Conservation (phyloP, 2,329 filamentous ascomycete species). For the Aspergillus pseudonomiae region DNA sequence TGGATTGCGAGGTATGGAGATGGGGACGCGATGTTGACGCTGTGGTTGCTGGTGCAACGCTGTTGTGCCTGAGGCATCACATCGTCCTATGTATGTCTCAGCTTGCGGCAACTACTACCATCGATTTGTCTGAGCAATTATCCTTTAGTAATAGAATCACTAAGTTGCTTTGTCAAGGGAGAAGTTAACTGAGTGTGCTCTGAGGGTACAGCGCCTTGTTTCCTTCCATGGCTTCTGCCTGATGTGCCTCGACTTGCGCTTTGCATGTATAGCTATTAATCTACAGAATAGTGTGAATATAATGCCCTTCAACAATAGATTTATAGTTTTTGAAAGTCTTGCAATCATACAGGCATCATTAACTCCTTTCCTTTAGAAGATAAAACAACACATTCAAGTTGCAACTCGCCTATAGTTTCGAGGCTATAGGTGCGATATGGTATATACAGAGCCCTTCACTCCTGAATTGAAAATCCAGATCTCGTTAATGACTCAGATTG, state of each 20-base stretch:
- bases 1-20: conserved; percentile 8
- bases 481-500: background rate
- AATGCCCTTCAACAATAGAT: background rate
- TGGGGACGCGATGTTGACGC: conserved; percentile 26
- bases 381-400: background rate
- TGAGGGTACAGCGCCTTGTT: too few species aligned
- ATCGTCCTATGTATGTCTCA: background rate
- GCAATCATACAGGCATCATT: background rate
- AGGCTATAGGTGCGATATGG: background rate
- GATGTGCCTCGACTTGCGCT: background rate
- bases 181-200: too few species aligned
- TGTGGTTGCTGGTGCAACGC: conserved; percentile 24
- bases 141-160: background rate
- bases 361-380: background rate
- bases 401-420: background rate
- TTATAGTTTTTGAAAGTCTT: background rate
- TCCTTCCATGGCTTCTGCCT: background rate
- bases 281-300: background rate
- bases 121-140: background rate
- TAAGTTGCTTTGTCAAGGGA: too few species aligned
- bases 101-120: background rate
- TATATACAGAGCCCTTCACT: background rate
- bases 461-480: too few species aligned
- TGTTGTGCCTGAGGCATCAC: conserved; percentile 14
- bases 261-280: background rate